phyloP scores from a whole-genome alignment of 257 asterid species.

The Nicotiana otophora region DNA sequence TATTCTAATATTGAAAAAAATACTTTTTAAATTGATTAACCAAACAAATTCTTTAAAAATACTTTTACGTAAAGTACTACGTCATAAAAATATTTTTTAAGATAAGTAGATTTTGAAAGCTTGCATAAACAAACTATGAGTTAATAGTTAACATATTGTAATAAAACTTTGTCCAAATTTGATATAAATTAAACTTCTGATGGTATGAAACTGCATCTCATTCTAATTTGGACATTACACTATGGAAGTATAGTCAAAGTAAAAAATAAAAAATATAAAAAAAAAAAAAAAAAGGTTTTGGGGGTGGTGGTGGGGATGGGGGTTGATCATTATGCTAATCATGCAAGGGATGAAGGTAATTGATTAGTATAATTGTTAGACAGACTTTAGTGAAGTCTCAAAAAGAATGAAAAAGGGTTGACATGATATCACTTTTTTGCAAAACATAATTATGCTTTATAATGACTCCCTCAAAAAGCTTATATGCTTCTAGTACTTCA shows the following conservation, averaged over 20 bases:
- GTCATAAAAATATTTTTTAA: no score
- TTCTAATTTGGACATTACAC: neutral
- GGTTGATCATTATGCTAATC: slow-evolving; percentile 18
- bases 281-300: no score
- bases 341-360: neutral
- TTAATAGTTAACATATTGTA: no score
- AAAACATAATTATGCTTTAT: neutral
- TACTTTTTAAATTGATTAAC: no score
- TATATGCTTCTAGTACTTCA: neutral
- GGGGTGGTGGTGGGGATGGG: neutral
- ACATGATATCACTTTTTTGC: slow-evolving; percentile 17
- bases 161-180: no score
- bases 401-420: neutral
- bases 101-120: no score
- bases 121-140: neutral
- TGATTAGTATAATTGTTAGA: neutral
- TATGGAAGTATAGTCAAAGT: neutral
- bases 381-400: neutral
- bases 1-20: no score
- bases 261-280: no score
- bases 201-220: neutral
- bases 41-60: no score
- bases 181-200: no score
- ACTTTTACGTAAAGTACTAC: no score
- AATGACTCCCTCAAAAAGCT: neutral